phyloP scores from a whole-genome alignment of 352 stramenopile genomes.

The Salisapilia sapeloensis region DNA sequence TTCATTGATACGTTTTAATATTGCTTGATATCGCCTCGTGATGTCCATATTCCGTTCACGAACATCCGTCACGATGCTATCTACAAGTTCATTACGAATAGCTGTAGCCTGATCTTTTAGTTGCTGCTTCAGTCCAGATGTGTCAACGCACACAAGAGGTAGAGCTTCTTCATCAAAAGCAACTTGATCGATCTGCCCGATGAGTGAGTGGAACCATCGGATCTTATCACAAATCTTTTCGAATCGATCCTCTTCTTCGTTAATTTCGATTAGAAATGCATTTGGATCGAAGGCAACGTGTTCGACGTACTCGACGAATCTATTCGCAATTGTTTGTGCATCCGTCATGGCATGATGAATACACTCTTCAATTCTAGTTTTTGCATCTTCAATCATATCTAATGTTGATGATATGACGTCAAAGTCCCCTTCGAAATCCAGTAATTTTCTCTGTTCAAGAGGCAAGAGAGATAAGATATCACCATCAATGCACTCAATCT shows the following conservation, averaged over 20 bases:
- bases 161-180: conserved; percentile 64
- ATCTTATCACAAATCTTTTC: conserved; percentile 56
- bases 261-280: conserved; percentile 5
- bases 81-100: conserved; percentile 62
- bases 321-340: conserved; percentile 38
- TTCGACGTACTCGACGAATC: conserved; percentile 69
- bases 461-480: conserved; percentile 83
- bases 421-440: conserved; percentile 26
- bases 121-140: conserved; percentile 36
- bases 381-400: conserved; percentile 22
- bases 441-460: conserved; percentile 34
- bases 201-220: conserved; percentile 55
- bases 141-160: conserved; percentile 64
- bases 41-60: conserved; percentile 78
- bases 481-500: conserved; percentile 74
- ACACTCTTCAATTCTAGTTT: conserved; percentile 27
- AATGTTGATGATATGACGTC: conserved; percentile 29
- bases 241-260: conserved; percentile 16
- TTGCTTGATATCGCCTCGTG: conserved; percentile 76
- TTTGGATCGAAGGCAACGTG: conserved; percentile 75
- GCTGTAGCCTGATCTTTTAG: conserved; percentile 51
- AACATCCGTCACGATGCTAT: conserved; percentile 59
- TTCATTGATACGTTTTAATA: conserved; percentile 79
- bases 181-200: conserved; percentile 35
- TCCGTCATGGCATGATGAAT: conserved; percentile 44